Percentiles rank a stretch among this genome's conserved stretches.
These are phyloP conservation scores for Fusarium algeriense DNA, from an alignment of 2,329 filamentous ascomycete species.

Conservation along the genomic window DNA sequence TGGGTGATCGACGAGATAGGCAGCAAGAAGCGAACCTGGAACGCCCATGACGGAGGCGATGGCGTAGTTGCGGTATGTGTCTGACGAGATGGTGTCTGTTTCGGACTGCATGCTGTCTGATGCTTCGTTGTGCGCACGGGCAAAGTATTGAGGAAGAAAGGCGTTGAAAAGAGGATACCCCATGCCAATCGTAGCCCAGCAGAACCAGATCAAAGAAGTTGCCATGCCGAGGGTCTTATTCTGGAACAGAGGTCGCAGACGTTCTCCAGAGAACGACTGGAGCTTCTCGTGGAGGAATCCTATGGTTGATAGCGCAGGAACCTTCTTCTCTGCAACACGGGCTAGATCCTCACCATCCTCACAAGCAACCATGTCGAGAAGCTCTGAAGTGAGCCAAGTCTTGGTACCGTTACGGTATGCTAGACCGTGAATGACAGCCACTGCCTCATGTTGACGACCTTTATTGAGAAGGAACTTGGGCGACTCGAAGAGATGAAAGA, in stretches of 20 bases:
- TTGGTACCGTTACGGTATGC: slow-evolving; percentile 77
- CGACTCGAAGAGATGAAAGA: slow-evolving; percentile 87
- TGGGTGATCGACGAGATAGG: slow-evolving; percentile 75
- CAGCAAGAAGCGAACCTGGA: slow-evolving; percentile 80
- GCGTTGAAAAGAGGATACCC: slow-evolving; percentile 90
- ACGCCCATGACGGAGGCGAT: slow-evolving; percentile 83
- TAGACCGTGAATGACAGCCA: slow-evolving; percentile 83
- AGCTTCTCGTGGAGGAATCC: slow-evolving; percentile 69
- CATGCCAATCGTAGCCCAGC: slow-evolving; percentile 86
- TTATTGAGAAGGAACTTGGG: slow-evolving; percentile 84
- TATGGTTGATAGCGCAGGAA: slow-evolving; percentile 42
- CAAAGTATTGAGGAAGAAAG: slow-evolving; percentile 88
- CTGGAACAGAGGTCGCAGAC: slow-evolving; percentile 74
- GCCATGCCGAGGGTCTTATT: slow-evolving; percentile 64
- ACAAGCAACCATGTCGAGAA: slow-evolving; percentile 67
- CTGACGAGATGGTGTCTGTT: slow-evolving; percentile 56
- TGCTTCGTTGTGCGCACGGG: slow-evolving; percentile 62
- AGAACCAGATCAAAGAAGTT: slow-evolving; percentile 76
- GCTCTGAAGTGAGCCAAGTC: slow-evolving; percentile 82
- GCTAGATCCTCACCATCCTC: slow-evolving; percentile 52
- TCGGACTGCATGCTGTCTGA: slow-evolving; percentile 48
- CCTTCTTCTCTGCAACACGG: slow-evolving; percentile 26
- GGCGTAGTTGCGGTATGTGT: slow-evolving; percentile 82
- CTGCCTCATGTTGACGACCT: slow-evolving; percentile 82
- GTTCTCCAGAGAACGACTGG: slow-evolving; percentile 74